phyloP scores from a whole-genome alignment of 2,329 filamentous ascomycete species.

The Colletotrichum truncatum region DNA sequence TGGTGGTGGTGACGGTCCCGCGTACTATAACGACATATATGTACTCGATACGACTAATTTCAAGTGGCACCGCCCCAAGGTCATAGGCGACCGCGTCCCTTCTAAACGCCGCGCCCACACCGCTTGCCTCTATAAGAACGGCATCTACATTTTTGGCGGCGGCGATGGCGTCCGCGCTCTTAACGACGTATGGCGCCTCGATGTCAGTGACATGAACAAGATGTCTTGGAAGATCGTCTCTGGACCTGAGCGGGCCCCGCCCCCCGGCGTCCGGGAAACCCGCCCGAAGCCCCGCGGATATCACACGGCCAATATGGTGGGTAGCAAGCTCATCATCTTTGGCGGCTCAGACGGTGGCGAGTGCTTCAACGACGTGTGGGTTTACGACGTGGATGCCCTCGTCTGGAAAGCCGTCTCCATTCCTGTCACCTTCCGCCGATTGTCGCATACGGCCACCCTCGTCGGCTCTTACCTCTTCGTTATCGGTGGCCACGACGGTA shows the following conservation, averaged over 20 bases:
- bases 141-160: constrained; percentile 77
- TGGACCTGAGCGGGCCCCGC: constrained; percentile 46
- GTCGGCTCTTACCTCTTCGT: constrained; percentile 77
- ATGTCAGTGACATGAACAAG: constrained; percentile 72
- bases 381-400: constrained; percentile 73
- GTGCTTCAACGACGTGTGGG: constrained; percentile 79
- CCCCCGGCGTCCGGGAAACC: constrained; percentile 41
- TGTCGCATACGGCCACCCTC: constrained; percentile 75
- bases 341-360: constrained; percentile 76
- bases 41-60: constrained; percentile 77
- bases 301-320: constrained; percentile 78
- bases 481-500: constrained; percentile 75
- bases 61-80: constrained; percentile 70
- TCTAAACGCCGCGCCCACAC: constrained; percentile 74
- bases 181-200: constrained; percentile 78
- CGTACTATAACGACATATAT: constrained; percentile 78
- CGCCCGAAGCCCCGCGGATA: constrained; percentile 74
- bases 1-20: constrained; percentile 74
- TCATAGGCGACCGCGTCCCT: constrained; percentile 66
- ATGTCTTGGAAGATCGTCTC: constrained; percentile 76
- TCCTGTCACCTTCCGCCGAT: constrained; percentile 67
- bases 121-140: constrained; percentile 76
- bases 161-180: constrained; percentile 76
- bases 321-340: constrained; percentile 76
- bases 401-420: constrained; percentile 69